Evolutionary conservation across 2,329 filamentous ascomycete species (phyloP), one percentile per base, ranked within the genome.

Genomic region (Ceratocystis destructans): DNA sequence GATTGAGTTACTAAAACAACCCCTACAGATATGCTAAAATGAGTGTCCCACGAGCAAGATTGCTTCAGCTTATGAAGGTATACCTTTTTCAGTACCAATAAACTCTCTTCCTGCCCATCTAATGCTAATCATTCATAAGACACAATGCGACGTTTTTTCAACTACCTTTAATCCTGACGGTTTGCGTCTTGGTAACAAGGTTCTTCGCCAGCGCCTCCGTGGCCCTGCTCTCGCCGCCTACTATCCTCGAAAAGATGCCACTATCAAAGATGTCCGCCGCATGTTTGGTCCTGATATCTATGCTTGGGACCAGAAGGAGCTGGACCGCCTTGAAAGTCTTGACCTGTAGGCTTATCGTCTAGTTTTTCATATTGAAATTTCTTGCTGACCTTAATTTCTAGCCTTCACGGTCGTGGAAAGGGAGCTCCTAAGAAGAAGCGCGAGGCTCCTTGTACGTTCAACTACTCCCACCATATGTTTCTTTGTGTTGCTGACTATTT

Each of bases 61-160:
- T 87, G 69, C 73, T 87, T 70, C 88, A 90, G 74, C 82, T 96
- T 69, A 83, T 93, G 80, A 91, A 90, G 87, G 91, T 90, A 76
- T 59, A 33, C 2, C 10, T 28, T 61, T 46, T 25, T 15, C n/a
- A 46, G n/a, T 22, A 41, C n/a, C 5, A 44, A 69, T 46, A 61
- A 41, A 5, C 10, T 8, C 37, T 1, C 3, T 6, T 7, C 17
- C 44, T 0, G 44, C 44, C 31, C 1, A 31, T 59, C 41, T 7
- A 12, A 55, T 64, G 53, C 72, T 77, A 57, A 76, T 69, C 33
- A 4, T 22, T 10, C 41, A 1, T 53, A 72, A 96, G 92, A 83
- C 84, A 73, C 91, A 92, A 87, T 96, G 90, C 82, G 85, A 87
- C 75, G 84, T 97, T 78, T 99, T 97, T 80, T 87, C 87, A 73